Conservation (phyloP, 2,329 filamentous ascomycete genomes). For the Ramichloridium luteum region DNA sequence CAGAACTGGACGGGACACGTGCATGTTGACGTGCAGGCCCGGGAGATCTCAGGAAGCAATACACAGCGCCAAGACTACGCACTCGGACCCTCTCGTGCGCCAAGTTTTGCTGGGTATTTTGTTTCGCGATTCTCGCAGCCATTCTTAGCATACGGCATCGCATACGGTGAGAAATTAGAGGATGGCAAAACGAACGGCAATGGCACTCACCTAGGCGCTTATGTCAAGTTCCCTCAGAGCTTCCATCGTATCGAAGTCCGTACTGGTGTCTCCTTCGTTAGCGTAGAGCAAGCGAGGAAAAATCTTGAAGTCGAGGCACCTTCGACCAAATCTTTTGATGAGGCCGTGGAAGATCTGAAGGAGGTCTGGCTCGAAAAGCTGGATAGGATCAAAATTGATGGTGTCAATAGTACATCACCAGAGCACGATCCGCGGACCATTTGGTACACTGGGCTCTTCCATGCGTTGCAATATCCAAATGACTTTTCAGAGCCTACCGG, state of each 20-base stretch:
- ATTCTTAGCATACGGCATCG: slow-evolving; percentile 29
- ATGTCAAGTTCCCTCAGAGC: slow-evolving; percentile 27
- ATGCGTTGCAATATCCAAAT: slow-evolving; percentile 36
- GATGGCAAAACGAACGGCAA: slow-evolving; percentile 14
- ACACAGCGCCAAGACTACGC: slow-evolving; percentile 37
- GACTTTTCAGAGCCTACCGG: slow-evolving; percentile 36
- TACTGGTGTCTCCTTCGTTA: slow-evolving; percentile 37
- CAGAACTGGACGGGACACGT: slow-evolving; percentile 36
- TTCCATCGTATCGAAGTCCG: slow-evolving; percentile 31
- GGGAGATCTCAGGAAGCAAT: slow-evolving; percentile 34
- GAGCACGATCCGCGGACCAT: slow-evolving; percentile 34
- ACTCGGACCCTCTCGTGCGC: slow-evolving; percentile 32
- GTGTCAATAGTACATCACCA: slow-evolving; percentile 30
- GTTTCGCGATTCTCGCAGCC: slow-evolving; percentile 36
- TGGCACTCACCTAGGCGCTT: slow-evolving; percentile 31
- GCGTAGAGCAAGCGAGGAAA: slow-evolving; percentile 34
- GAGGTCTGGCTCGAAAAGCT: slow-evolving; percentile 36
- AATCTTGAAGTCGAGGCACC: slow-evolving; percentile 36
- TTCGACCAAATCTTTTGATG: slow-evolving; percentile 26
- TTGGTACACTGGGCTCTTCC: slow-evolving; percentile 37
- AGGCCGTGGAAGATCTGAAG: slow-evolving; percentile 31
- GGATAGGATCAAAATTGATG: slow-evolving; percentile 32
- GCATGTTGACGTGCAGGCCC: slow-evolving; percentile 25
- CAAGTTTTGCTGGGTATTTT: slow-evolving; percentile 35
- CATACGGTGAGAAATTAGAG: slow-evolving; percentile 20